phyloP scores from a whole-genome alignment of 139 green algal genomes.

The Tetradesmus lagerheimii region DNA sequence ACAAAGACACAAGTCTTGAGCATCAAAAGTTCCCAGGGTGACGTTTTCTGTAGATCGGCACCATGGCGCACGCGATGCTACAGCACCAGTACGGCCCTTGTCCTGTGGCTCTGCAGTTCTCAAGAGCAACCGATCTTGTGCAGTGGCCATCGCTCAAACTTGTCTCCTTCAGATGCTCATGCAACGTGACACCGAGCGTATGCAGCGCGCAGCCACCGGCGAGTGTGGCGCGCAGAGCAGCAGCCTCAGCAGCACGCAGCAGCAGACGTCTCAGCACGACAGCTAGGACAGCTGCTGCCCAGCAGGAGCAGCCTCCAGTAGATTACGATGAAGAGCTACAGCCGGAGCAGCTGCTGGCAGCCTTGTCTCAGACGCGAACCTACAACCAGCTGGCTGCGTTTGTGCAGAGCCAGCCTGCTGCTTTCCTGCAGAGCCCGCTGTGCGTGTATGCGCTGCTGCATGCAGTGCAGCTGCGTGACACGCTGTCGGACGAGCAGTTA shows the following conservation, averaged over 20 bases:
- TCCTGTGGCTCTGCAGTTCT: background rate
- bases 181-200: too few relatives aligned
- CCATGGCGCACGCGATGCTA: background rate
- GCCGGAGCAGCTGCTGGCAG: conserved; percentile 1
- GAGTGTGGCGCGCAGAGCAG: background rate
- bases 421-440: conserved; percentile 14
- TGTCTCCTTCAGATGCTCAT: background rate
- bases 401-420: conserved; percentile 26
- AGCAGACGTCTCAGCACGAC: background rate
- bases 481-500: background rate
- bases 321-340: background rate
- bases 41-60: too few relatives aligned
- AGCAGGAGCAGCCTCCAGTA: background rate
- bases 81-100: background rate
- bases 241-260: background rate
- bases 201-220: background rate
- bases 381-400: conserved; percentile 28
- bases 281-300: background rate
- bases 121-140: background rate
- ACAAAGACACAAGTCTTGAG: too few relatives aligned
- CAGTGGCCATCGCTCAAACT: background rate
- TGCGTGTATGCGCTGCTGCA: conserved; percentile 40
- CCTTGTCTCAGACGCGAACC: background rate
- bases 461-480: conserved; percentile 28
- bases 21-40: too few relatives aligned